Base-by-base conservation (phyloP, 1,139 yeast species). In the Blastobotrys apis region DNA sequence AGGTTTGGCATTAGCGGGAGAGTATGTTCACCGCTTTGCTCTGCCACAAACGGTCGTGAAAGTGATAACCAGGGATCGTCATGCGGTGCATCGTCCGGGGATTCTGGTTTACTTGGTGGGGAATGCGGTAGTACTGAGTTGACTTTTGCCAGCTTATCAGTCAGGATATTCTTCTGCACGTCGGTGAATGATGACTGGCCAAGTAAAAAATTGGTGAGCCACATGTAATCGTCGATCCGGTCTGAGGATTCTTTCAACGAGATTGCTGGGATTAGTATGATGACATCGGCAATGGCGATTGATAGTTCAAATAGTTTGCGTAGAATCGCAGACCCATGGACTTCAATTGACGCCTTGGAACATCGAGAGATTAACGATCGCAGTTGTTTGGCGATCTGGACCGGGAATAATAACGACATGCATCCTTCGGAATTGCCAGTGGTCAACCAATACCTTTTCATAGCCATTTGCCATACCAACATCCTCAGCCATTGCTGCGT, bases 401-500 rank as follows among this genome's bases (percentile, higher is more conserved):
- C 52, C 25, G 51, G 55, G 46, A 48, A 53, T 25, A 45, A 49
- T 25, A 53, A 39, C 29, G 53, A 48, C 51, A 47, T 45, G 31
- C 41, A 43, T 5, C 52, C 51, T 10, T 37, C 43, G 3, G 47
- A 33, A 12, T 35, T 21, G 12, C 37, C 41, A 21, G 39, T 20
- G 8, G 41, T 27, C 12, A 52, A 33, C 39, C 50, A 39, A 27
- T 48, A 50, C 26, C 51, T 45, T n/a, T 51, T 45, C 49, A 52
- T 44, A 15, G 55, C 51, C 53, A 53, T 50, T 34, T 53, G 52
- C 56, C 56, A 53, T n/a, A 53, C 48, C 33, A 53, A 41, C 49
- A 53, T 48, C 9, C 49, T 41, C 34, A 53, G 45, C 56, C 56
- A 53, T 37, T 50, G 54, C 38, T 52, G 55, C 4, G 53, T 52